A percentile compares a stretch with the other conserved stretches of the same genome.
These are phyloP conservation scores for Chloranthus sessilifolius DNA, from an alignment of 164 flowering plant genomes.

Conservation along the genomic window DNA sequence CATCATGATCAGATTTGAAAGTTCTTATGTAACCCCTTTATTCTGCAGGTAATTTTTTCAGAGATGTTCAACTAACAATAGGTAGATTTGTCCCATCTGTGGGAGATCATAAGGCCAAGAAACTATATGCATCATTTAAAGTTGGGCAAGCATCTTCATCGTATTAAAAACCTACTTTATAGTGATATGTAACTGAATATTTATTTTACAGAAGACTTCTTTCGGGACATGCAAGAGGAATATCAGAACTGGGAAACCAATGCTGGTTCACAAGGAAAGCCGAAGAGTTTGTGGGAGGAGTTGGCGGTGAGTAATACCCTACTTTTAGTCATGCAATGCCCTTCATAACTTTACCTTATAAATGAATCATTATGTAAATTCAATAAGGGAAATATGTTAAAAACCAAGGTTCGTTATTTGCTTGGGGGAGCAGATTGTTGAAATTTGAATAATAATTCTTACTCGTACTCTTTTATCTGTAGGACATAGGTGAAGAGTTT, in stretches of 20 bases:
- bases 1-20: conserved; percentile 15
- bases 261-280: conserved; percentile 67
- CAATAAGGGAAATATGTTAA: too few relatives aligned
- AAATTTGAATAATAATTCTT: too few relatives aligned
- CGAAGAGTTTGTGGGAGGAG: conserved; percentile 97
- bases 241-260: conserved; percentile 78
- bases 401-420: too few relatives aligned
- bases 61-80: conserved; percentile 87
- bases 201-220: conserved; percentile 64
- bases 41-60: conserved; percentile 90
- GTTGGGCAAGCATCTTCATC: conserved; percentile 7
- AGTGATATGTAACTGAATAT: conserved; percentile 12
- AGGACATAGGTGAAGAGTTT: conserved; percentile 97
- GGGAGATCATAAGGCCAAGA: conserved; percentile 1
- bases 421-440: too few relatives aligned
- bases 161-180: not conserved
- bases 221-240: conserved; percentile 83
- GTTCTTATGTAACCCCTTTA: conserved; percentile 53
- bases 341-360: too few relatives aligned
- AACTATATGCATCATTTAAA: conserved; percentile 11
- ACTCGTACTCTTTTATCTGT: conserved; percentile 16
- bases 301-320: conserved; percentile 68
- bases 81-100: conserved; percentile 53
- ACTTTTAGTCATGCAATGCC: too few relatives aligned
- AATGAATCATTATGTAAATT: too few relatives aligned